Evolutionary conservation across 2,329 filamentous ascomycete genomes (phyloP), one percentile per base, ranked within the genome.

Genomic region (Colletotrichum tofieldiae): DNA sequence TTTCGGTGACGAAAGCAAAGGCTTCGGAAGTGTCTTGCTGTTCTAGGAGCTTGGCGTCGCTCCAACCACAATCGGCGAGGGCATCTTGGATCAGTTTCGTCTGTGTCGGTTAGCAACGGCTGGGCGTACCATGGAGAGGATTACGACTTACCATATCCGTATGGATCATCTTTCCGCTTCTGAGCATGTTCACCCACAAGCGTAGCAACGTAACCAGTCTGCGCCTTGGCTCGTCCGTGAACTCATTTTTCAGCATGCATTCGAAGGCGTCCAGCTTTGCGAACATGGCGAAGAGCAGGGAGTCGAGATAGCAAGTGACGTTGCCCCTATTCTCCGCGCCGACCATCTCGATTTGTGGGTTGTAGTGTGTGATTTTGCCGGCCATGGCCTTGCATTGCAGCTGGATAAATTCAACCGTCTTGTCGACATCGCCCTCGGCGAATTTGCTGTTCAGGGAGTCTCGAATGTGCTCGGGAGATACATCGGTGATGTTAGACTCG

Each of bases 1-100:
- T 94, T 75, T 95, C 95, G 0, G 96, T 98, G 75, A 99, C 95
- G 80, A 98, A 98, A 0, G 92, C 94, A 79, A 98, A 98, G 1
- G 95, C 95, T 82, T 99, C 96, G 0, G 96, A 98, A 0, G 94
- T 94, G 81, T 99, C 96, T 82, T 99, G 96, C 79, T 98, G 96
- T 76, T 92, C 89, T n/a, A 94, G 79, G 69, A 89, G 83, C 29
- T 89, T 88, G 58, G 95, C 95, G 70, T 97, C 95, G 76, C 89
- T 84, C 96, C 96, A 98, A 5, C 96, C 96, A 80, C 95, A 98
- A 65, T 92, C 92, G 23, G 93, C 92, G 49, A 98, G 82, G 12
- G 94, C 88, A 51, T 96, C 90, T 82, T 98, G 95, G 18, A 99
- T 88, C 75, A 94, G 87, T 81, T 93, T 89, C 9, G 94, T 97